Percentiles rank a stretch among this genome's conserved stretches.
Conservation (phyloP, 139 green algal genomes). For the Coelastrella sp. region DNA sequence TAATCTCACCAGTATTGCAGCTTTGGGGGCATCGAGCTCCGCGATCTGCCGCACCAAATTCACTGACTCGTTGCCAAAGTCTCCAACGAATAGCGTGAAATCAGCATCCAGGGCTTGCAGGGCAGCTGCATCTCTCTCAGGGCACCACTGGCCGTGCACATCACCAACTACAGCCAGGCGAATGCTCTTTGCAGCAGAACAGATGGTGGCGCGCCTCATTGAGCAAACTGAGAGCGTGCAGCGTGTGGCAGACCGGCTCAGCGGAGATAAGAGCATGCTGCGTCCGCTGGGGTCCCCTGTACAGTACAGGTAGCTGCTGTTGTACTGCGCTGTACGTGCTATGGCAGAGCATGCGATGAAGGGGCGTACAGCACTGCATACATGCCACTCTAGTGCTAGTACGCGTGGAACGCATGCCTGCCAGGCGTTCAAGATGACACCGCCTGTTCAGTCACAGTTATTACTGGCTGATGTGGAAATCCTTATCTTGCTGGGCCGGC, state of each 20-base stretch:
- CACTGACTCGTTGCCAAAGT: constrained; percentile 80
- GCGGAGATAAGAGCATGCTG: not conserved
- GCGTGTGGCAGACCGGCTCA: not conserved
- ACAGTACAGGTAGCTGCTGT: not conserved
- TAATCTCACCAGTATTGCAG: constrained; percentile 60
- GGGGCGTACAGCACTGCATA: too few relatives aligned
- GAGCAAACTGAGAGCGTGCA: not conserved
- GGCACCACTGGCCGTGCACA: constrained; percentile 76
- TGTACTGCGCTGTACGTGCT: too few relatives aligned
- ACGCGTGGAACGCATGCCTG: too few relatives aligned
- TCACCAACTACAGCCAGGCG: constrained; percentile 71
- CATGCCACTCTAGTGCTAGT: too few relatives aligned
- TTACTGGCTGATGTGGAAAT: too few relatives aligned
- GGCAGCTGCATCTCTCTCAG: constrained; percentile 55
- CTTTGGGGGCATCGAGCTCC: constrained; percentile 52
- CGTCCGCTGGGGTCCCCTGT: not conserved
- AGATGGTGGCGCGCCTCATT: not conserved
- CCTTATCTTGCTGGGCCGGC: too few relatives aligned
- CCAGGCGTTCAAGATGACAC: too few relatives aligned
- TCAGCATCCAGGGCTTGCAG: constrained; percentile 59
- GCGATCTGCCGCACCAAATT: constrained; percentile 63
- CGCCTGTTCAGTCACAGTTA: too few relatives aligned
- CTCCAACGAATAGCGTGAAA: constrained; percentile 74
- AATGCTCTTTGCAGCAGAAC: not conserved
- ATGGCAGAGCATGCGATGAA: too few relatives aligned